phyloP scores from a whole-genome alignment of 2,329 filamentous ascomycete species.

The Cladosporium sp. region DNA sequence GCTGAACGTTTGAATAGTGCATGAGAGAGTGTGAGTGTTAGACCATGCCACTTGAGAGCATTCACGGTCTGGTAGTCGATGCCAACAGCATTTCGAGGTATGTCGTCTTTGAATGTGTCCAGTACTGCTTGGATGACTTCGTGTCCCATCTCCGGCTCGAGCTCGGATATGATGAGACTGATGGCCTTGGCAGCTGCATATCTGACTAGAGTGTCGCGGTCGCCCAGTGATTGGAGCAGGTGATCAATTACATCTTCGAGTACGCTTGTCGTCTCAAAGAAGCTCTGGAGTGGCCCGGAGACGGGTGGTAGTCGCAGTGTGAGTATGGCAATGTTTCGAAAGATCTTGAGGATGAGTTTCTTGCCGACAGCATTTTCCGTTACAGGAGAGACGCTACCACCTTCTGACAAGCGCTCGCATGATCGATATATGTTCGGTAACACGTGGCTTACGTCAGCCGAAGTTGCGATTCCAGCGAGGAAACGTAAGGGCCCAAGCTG shows the following conservation, averaged over 20 bases:
- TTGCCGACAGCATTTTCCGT: constrained; percentile 72
- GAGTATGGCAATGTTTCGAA: constrained; percentile 68
- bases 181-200: constrained; percentile 89
- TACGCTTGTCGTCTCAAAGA: constrained; percentile 35
- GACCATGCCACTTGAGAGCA: constrained; percentile 82
- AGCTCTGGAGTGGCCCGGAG: constrained; percentile 24
- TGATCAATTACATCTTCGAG: constrained; percentile 79
- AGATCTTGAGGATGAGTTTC: constrained; percentile 80
- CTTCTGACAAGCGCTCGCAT: constrained; percentile 56
- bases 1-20: constrained; percentile 80
- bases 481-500: constrained; percentile 78
- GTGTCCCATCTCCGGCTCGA: constrained; percentile 74
- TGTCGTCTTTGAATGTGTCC: constrained; percentile 59
- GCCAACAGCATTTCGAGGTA: constrained; percentile 46
- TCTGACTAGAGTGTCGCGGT: constrained; percentile 87
- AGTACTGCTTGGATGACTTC: constrained; percentile 86
- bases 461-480: constrained; percentile 67
- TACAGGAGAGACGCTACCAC: constrained; percentile 52
- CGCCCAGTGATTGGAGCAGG: constrained; percentile 71
- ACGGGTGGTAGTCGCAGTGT: constrained; percentile 44
- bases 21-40: constrained; percentile 83
- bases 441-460: constrained; percentile 67
- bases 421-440: constrained; percentile 62
- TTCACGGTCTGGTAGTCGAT: constrained; percentile 71
- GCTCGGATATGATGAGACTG: constrained; percentile 76